Evolutionary conservation across 805 yeast genomes (phyloP).

Genomic region (Kazachstania bromeliacearum): DNA sequence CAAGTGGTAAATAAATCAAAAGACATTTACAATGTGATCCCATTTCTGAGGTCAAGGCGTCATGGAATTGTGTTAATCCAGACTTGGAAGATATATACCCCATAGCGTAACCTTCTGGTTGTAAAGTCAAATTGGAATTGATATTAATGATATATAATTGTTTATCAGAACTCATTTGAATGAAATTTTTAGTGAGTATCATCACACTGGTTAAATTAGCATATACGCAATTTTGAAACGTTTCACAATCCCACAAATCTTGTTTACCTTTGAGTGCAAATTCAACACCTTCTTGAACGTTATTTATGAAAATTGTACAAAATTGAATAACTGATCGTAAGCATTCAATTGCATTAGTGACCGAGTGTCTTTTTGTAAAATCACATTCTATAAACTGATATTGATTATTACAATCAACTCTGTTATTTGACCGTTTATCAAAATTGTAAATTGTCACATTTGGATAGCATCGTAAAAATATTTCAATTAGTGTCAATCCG

Average conservation of each 20-base stretch:
- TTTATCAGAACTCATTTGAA: not conserved
- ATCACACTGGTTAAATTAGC: slow-evolving; percentile 17
- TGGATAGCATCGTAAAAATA: not conserved
- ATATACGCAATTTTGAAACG: slow-evolving; percentile 8
- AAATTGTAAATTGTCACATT: not conserved
- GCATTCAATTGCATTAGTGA: not conserved
- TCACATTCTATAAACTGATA: slow-evolving; percentile 7
- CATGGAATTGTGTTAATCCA: slow-evolving; percentile 20
- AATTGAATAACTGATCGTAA: not conserved
- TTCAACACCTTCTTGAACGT: slow-evolving; percentile 13
- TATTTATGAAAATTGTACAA: slow-evolving; percentile 14
- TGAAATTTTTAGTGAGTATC: slow-evolving; percentile 14
- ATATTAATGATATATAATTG: slow-evolving; percentile 15
- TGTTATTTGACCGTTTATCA: not conserved
- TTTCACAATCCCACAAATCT: slow-evolving; percentile 4
- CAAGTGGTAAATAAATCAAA: not conserved
- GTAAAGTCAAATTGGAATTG: slow-evolving; percentile 6
- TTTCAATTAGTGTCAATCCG: not conserved
- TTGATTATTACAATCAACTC: not conserved
- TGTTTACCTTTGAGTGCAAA: no score
- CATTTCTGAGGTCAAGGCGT: slow-evolving; percentile 18
- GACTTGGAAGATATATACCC: slow-evolving; percentile 13
- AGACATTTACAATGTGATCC: not conserved
- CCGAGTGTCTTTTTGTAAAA: slow-evolving; percentile 1
- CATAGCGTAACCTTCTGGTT: slow-evolving; percentile 3